Percentiles rank a stretch among this genome's conserved stretches.
Conservation (phyloP, 192 early-diverging fungal genomes). For the Coemansia umbellata region DNA sequence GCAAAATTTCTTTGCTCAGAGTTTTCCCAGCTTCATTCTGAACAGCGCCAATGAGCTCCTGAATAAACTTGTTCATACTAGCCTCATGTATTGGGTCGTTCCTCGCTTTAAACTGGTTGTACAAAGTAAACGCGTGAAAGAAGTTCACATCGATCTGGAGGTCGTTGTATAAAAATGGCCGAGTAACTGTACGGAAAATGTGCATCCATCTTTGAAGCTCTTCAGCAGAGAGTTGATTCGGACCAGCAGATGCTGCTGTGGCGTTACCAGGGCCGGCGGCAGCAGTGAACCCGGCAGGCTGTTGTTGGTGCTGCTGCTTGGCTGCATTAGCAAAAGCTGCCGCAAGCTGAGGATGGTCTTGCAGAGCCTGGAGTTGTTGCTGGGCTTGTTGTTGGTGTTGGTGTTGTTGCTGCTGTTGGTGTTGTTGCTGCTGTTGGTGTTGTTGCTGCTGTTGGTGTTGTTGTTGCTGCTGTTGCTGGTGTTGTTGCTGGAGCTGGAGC, state of each 20-base stretch:
- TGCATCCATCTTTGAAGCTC: conserved; percentile 16
- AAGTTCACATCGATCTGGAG: conserved; percentile 2
- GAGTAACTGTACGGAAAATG: conserved; percentile 8
- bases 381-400: conserved; percentile 22
- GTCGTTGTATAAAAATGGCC: conserved; percentile 19
- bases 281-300: neutral
- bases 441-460: conserved; percentile 18
- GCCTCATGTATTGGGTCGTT: conserved; percentile 12
- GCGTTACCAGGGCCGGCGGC: neutral
- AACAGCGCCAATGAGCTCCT: conserved; percentile 5
- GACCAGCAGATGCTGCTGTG: neutral
- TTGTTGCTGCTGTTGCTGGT: conserved; percentile 1
- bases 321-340: conserved; percentile 14
- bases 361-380: conserved; percentile 10
- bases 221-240: conserved; percentile 4
- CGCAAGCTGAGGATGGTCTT: conserved; percentile 16
- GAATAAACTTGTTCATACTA: conserved; percentile 5
- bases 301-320: conserved; percentile 12
- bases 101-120: conserved; percentile 1
- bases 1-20: conserved; percentile 7
- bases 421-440: conserved; percentile 13
- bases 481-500: conserved; percentile 4
- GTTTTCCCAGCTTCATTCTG: conserved; percentile 5
- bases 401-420: conserved; percentile 17
- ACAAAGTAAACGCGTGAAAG: neutral